These are phyloP conservation scores for Yamadazyma scolyti DNA, from an alignment of 805 yeast species.

Conservation along the genomic window DNA sequence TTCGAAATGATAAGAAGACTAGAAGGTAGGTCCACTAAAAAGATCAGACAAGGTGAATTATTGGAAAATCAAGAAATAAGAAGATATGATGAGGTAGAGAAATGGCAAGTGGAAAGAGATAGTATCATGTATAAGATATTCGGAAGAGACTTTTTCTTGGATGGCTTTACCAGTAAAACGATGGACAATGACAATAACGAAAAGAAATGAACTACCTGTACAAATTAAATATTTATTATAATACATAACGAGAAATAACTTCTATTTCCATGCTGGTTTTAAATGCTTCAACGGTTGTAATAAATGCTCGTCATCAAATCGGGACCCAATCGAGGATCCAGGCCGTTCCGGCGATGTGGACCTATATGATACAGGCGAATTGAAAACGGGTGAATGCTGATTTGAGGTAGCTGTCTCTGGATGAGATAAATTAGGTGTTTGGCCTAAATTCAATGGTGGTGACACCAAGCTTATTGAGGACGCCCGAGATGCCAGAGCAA, in stretches of 20 bases:
- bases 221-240: slow-evolving; percentile 1
- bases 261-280: slow-evolving; percentile 16
- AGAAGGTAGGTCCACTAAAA: slow-evolving; percentile 39
- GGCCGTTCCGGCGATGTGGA: slow-evolving; percentile 33
- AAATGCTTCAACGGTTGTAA: slow-evolving; percentile 18
- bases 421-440: slow-evolving; percentile 6
- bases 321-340: slow-evolving; percentile 28
- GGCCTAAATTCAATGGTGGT: slow-evolving; percentile 6
- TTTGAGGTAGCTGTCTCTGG: slow-evolving; percentile 3
- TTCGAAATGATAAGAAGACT: slow-evolving; percentile 32
- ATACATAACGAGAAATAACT: slow-evolving; percentile 1
- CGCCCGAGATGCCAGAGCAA: not conserved
- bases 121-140: slow-evolving; percentile 35
- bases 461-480: not conserved
- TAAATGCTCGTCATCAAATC: slow-evolving; percentile 29
- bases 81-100: slow-evolving; percentile 35
- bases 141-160: slow-evolving; percentile 40
- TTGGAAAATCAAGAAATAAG: slow-evolving; percentile 28
- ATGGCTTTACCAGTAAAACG: slow-evolving; percentile 42
- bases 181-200: slow-evolving; percentile 15
- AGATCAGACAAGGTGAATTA: slow-evolving; percentile 38
- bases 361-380: slow-evolving; percentile 10
- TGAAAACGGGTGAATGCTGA: slow-evolving; percentile 2
- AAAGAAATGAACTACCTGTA: slow-evolving; percentile 3
- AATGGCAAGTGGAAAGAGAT: slow-evolving; percentile 36